phyloP scores from a whole-genome alignment of 345 rosid genomes.

The Linum lewisii region DNA sequence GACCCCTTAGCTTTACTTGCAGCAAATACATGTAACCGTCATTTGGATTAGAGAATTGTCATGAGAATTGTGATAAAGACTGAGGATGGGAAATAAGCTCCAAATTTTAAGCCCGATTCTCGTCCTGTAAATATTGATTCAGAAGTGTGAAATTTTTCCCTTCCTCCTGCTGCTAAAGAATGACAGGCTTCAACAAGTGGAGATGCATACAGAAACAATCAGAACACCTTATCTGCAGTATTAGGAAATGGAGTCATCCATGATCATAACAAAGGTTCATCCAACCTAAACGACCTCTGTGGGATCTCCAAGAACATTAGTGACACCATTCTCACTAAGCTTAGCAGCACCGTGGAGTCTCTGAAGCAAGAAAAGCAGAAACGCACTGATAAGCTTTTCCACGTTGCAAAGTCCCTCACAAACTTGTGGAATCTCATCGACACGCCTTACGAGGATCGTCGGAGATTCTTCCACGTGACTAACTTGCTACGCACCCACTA shows the following conservation, averaged over 20 bases:
- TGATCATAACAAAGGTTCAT: conserved; percentile 91
- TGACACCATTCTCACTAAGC: conserved; percentile 66
- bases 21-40: too few relatives aligned
- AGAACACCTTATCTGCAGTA: conserved; percentile 52
- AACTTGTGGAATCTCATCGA: conserved; percentile 93
- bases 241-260: conserved; percentile 91
- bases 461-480: conserved; percentile 45
- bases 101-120: too few relatives aligned
- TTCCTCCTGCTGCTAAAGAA: conserved; percentile 33
- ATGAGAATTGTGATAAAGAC: too few relatives aligned
- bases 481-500: conserved; percentile 27
- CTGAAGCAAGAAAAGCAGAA: conserved; percentile 70
- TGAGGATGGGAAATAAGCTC: too few relatives aligned
- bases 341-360: conserved; percentile 65
- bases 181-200: conserved; percentile 82
- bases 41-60: too few relatives aligned
- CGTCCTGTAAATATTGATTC: too few relatives aligned
- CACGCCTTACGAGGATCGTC: conserved; percentile 60
- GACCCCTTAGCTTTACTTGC: too few relatives aligned
- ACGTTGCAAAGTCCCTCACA: conserved; percentile 64
- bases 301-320: conserved; percentile 93
- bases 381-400: conserved; percentile 83
- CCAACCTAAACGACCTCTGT: conserved; percentile 83
- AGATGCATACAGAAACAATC: conserved; percentile 52
- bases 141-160: not conserved